phyloP scores from a whole-genome alignment of 169 alveolate species.

The Eimeria acervulina region DNA sequence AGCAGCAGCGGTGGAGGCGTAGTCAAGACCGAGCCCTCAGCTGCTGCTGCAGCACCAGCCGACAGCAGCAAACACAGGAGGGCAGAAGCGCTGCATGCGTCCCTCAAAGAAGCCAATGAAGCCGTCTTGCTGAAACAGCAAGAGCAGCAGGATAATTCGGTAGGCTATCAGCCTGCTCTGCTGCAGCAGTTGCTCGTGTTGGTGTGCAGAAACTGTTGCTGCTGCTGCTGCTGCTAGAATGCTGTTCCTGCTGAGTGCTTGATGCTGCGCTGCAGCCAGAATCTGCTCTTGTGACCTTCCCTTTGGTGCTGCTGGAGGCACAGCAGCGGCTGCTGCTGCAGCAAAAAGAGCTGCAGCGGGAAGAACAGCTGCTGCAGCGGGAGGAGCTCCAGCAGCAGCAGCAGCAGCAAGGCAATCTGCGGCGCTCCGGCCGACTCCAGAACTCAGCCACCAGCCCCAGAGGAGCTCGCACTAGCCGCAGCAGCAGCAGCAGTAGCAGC shows the following conservation, averaged over 20 bases:
- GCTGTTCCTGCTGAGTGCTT: neutral
- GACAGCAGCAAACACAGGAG: conserved; percentile 61
- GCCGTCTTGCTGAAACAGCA: conserved; percentile 64
- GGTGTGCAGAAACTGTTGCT: neutral
- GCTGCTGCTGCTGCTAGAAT: neutral
- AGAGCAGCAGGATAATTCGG: conserved; percentile 37
- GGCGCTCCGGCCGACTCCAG: conserved; percentile 32
- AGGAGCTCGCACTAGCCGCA: neutral
- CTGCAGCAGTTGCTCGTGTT: neutral
- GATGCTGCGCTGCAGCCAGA: conserved; percentile 36
- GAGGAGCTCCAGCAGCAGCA: conserved; percentile 58
- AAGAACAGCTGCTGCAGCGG: conserved; percentile 58
- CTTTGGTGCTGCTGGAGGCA: conserved; percentile 43
- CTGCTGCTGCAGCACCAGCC: conserved; percentile 3
- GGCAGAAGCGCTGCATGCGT: conserved; percentile 49
- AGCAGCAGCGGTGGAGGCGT: neutral
- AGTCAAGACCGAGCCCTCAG: neutral
- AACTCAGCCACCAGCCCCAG: neutral
- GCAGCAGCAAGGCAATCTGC: conserved; percentile 42
- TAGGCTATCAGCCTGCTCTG: neutral
- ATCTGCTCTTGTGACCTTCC: conserved; percentile 47
- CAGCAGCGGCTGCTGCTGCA: conserved; percentile 73
- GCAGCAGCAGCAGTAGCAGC: conserved; percentile 71
- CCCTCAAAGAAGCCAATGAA: conserved; percentile 54
- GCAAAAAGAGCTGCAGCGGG: conserved; percentile 63